These are phyloP conservation scores for Trichocomaceae sp. DNA, from an alignment of 2,329 filamentous ascomycete species.

Conservation along the genomic window DNA sequence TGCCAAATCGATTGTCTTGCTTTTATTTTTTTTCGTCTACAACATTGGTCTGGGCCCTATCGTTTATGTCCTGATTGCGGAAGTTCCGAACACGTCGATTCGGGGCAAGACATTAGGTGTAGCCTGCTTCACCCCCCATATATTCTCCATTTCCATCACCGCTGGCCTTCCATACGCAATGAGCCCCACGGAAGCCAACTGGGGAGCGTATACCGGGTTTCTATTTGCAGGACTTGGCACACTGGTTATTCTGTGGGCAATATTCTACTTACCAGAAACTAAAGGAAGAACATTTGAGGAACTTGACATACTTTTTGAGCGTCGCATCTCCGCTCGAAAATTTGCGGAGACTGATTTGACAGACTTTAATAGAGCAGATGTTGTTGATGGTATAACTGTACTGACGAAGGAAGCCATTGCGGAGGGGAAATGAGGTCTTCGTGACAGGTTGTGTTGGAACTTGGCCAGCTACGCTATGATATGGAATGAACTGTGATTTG, in stretches of 20 bases:
- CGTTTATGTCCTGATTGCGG: slow-evolving; percentile 42
- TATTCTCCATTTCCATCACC: slow-evolving; percentile 35
- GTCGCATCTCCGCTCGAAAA: too few species aligned
- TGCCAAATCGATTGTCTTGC: slow-evolving; percentile 30
- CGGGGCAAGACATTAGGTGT: slow-evolving; percentile 42
- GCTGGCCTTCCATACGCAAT: slow-evolving; percentile 36
- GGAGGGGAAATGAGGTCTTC: too few species aligned
- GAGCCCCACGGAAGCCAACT: slow-evolving; percentile 24
- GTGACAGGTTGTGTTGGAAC: too few species aligned
- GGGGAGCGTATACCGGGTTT: slow-evolving; percentile 24
- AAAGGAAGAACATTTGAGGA: slow-evolving; percentile 35
- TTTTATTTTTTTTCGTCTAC: slow-evolving; percentile 37
- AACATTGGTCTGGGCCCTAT: slow-evolving; percentile 35
- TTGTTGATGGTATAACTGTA: too few species aligned
- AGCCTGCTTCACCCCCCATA: slow-evolving; percentile 32
- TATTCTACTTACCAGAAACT: slow-evolving; percentile 20
- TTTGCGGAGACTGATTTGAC: too few species aligned
- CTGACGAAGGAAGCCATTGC: too few species aligned
- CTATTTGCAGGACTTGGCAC: slow-evolving; percentile 19
- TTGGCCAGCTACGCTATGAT: too few species aligned
- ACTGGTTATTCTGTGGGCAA: neutral
- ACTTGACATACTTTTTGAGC: slow-evolving; percentile 25
- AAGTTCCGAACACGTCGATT: slow-evolving; percentile 37
- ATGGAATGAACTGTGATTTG: too few species aligned
- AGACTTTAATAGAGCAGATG: too few species aligned